phyloP scores from a whole-genome alignment of 352 stramenopile species.

The Phytophthora meadii region DNA sequence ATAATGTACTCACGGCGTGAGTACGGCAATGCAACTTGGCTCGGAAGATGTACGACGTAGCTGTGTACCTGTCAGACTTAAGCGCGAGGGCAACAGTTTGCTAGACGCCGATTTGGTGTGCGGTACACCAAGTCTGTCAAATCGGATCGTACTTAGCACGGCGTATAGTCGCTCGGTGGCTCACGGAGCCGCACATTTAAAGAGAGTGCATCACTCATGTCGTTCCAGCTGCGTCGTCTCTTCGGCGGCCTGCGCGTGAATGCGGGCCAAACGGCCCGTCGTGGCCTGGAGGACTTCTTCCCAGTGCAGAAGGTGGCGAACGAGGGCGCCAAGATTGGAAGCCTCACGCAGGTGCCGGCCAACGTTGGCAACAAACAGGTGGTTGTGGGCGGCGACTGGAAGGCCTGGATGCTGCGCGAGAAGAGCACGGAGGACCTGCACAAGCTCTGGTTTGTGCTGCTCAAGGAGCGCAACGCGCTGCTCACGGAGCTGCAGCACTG shows the following conservation, averaged over 20 bases:
- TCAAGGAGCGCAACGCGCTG: slow-evolving; percentile 98
- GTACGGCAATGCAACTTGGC: too few species aligned
- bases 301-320: slow-evolving; percentile 56
- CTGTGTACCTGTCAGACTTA: too few species aligned
- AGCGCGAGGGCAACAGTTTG: too few species aligned
- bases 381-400: slow-evolving; percentile 93
- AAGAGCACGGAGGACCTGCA: slow-evolving; percentile 99
- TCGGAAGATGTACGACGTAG: too few species aligned
- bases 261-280: slow-evolving; percentile 42
- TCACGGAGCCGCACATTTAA: slow-evolving; percentile 10
- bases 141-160: slow-evolving; percentile 16
- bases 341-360: slow-evolving; percentile 63
- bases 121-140: too few species aligned
- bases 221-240: slow-evolving; percentile 74
- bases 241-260: slow-evolving; percentile 68
- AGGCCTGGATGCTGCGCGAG: slow-evolving; percentile 94
- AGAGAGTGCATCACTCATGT: slow-evolving; percentile 31
- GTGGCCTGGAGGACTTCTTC: slow-evolving; percentile 82
- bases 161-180: not conserved
- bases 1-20: too few species aligned
- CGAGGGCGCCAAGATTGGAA: slow-evolving; percentile 62
- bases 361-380: slow-evolving; percentile 66
- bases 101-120: too few species aligned
- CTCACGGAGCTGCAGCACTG: slow-evolving; percentile 93
- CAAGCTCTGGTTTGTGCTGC: slow-evolving; percentile 98